These are phyloP conservation scores for Laetiporus sulphureus DNA, from an alignment of 1,284 basidiomycete genomes.

Conservation along the genomic window DNA sequence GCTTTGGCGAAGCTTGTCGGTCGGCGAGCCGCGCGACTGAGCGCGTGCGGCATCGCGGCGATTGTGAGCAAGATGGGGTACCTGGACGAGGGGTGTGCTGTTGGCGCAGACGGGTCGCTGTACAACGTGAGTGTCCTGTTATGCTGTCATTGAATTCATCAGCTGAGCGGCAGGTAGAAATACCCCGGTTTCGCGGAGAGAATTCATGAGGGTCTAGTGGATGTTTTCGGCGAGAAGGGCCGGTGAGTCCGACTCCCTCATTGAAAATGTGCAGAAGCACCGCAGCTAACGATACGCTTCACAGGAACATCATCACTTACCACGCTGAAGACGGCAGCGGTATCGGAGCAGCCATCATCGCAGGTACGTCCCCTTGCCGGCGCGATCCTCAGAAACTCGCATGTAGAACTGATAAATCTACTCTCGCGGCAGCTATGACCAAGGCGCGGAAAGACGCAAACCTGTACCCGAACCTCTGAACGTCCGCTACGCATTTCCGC, in stretches of 20 bases:
- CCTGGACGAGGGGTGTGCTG: conserved; percentile 81
- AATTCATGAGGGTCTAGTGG: conserved; percentile 82
- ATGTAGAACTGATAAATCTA: neutral
- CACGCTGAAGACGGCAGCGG: conserved; percentile 95
- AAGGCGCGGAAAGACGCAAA: conserved; percentile 19
- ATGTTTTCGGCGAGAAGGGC: conserved; percentile 93
- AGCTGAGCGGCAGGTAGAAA: conserved; percentile 51
- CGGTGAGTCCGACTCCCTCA: conserved; percentile 43
- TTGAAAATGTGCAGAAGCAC: neutral
- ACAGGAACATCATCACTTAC: conserved; percentile 78
- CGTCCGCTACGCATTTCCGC: no score
- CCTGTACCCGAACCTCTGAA: conserved; percentile 16
- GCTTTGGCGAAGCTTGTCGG: conserved; percentile 87
- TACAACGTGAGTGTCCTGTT: conserved; percentile 70
- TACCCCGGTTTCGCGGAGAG: conserved; percentile 90
- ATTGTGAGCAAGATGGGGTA: conserved; percentile 91
- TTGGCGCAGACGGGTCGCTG: conserved; percentile 89
- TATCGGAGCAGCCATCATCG: conserved; percentile 94
- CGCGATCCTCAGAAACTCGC: neutral
- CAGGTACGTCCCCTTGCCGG: conserved; percentile 50
- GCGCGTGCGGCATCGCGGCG: conserved; percentile 90
- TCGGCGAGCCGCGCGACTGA: conserved; percentile 82
- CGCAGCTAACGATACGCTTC: neutral
- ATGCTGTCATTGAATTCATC: neutral
- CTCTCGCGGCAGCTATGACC: conserved; percentile 14